These are phyloP conservation scores for Aristolochia fimbriata DNA, from an alignment of 164 flowering plant genomes.

Conservation along the genomic window DNA sequence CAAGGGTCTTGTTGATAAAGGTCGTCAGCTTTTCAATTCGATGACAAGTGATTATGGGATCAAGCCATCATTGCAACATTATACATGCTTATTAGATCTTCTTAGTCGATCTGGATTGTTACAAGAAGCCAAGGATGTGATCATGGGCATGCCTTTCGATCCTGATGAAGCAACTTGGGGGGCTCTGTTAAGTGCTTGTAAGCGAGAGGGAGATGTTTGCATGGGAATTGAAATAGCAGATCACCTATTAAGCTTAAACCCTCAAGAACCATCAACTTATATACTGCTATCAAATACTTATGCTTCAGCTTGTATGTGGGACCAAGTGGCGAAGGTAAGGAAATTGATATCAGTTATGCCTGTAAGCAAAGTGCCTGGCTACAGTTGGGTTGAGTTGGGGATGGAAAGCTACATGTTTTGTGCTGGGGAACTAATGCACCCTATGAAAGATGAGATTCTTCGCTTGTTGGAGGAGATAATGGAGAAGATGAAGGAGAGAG, in stretches of 20 bases:
- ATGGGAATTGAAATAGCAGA: conserved; percentile 55
- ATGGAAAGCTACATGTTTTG: conserved; percentile 55
- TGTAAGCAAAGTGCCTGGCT: conserved; percentile 60
- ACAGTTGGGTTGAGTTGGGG: conserved; percentile 55
- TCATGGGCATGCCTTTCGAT: conserved; percentile 54
- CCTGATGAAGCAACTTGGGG: conserved; percentile 92
- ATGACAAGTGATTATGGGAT: conserved; percentile 53
- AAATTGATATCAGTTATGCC: conserved; percentile 41
- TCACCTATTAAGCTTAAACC: conserved; percentile 36
- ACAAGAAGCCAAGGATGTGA: conserved; percentile 54
- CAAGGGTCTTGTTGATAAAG: conserved; percentile 63
- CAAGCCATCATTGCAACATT: conserved; percentile 62
- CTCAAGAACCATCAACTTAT: conserved; percentile 53
- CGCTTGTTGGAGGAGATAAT: conserved; percentile 39
- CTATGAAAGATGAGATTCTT: conserved; percentile 50
- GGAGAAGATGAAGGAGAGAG: conserved; percentile 63
- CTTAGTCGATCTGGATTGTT: conserved; percentile 69
- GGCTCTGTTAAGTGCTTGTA: conserved; percentile 69
- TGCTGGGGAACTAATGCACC: conserved; percentile 58
- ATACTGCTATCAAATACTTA: conserved; percentile 65
- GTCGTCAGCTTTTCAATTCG: conserved; percentile 44
- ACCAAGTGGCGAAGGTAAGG: conserved; percentile 44
- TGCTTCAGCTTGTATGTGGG: conserved; percentile 64
- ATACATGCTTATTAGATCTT: conserved; percentile 78
- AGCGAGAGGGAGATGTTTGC: conserved; percentile 33